Conservation (phyloP, 805 yeast genomes). For the Kodamaea jinghongensis region DNA sequence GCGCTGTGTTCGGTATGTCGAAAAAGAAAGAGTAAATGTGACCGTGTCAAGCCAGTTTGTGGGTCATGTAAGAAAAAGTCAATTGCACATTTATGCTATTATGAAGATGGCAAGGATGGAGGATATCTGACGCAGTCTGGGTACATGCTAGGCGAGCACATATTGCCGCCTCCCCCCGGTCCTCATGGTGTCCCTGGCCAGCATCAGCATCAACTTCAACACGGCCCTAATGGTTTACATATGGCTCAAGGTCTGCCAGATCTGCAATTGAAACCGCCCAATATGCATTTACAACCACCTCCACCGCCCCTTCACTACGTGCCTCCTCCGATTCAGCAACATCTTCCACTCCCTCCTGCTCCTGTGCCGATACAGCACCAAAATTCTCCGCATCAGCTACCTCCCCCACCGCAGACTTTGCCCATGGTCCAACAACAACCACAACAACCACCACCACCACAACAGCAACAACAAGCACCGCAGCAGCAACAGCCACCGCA, state of each 20-base stretch:
- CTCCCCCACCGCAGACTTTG: not conserved
- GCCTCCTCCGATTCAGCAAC: not conserved
- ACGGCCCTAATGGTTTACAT: no score
- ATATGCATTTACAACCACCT: no score
- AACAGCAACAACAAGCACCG: conserved; percentile 1
- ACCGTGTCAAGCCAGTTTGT: conserved; percentile 41
- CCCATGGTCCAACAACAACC: conserved; percentile 2
- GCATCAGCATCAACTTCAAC: no score
- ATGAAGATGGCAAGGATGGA: conserved; percentile 24
- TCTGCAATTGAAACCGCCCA: no score
- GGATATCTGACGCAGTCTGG: conserved; percentile 1
- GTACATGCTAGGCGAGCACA: conserved; percentile 7
- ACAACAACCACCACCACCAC: not conserved
- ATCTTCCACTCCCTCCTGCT: not conserved
- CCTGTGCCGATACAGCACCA: not conserved
- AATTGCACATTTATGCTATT: conserved; percentile 41
- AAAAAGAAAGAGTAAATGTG: conserved; percentile 42
- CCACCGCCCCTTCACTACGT: not conserved
- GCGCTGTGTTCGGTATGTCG: conserved; percentile 46
- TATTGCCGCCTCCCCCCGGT: conserved; percentile 8
- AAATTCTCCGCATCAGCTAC: conserved; percentile 1
- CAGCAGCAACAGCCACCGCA: conserved; percentile 1
- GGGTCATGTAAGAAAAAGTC: conserved; percentile 43
- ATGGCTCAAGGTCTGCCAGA: no score
- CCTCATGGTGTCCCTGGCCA: conserved; percentile 1